A percentile compares a stretch with the other conserved stretches of the same genome.
These are phyloP conservation scores for Lentinus brumalis DNA, from an alignment of 768 basidiomycete species.

Conservation along the genomic window DNA sequence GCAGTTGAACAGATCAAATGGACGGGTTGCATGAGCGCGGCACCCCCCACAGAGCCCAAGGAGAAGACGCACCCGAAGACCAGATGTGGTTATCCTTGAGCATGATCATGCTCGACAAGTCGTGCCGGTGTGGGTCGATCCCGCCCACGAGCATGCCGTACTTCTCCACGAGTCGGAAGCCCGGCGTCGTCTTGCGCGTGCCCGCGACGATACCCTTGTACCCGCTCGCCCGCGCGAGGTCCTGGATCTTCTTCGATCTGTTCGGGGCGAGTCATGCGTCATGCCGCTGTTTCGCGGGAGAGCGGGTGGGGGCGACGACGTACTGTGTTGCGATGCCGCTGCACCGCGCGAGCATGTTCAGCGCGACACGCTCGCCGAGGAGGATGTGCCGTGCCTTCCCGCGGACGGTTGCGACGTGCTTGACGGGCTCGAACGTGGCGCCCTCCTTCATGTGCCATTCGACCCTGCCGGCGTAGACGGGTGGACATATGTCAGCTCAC, in stretches of 20 bases:
- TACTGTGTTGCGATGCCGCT: constrained; percentile 97
- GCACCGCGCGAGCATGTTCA: constrained; percentile 93
- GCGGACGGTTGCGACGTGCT: constrained; percentile 86
- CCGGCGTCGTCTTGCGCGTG: constrained; percentile 96
- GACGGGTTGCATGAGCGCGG: background rate
- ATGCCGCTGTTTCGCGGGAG: background rate
- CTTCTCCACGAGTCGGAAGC: constrained; percentile 96
- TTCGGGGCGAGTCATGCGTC: constrained; percentile 3
- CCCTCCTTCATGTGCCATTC: constrained; percentile 94
- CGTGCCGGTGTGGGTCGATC: constrained; percentile 92
- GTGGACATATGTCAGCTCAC: background rate
- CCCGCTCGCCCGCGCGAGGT: constrained; percentile 74
- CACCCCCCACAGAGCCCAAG: constrained; percentile 6
- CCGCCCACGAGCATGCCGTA: constrained; percentile 99
- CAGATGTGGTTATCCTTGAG: constrained; percentile 99
- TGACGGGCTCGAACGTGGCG: constrained; percentile 74
- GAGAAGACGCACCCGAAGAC: constrained; percentile 73
- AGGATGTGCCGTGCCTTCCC: constrained; percentile 89
- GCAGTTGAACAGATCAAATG: background rate
- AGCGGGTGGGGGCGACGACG: constrained; percentile 26
- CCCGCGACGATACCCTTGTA: constrained; percentile 91
- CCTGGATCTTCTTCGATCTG: constrained; percentile 83
- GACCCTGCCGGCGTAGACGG: constrained; percentile 52
- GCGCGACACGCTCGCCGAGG: constrained; percentile 88
- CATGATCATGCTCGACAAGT: constrained; percentile 99